These are phyloP conservation scores for Leucosporidium yakuticum DNA, from an alignment of 768 basidiomycete species.

Conservation along the genomic window DNA sequence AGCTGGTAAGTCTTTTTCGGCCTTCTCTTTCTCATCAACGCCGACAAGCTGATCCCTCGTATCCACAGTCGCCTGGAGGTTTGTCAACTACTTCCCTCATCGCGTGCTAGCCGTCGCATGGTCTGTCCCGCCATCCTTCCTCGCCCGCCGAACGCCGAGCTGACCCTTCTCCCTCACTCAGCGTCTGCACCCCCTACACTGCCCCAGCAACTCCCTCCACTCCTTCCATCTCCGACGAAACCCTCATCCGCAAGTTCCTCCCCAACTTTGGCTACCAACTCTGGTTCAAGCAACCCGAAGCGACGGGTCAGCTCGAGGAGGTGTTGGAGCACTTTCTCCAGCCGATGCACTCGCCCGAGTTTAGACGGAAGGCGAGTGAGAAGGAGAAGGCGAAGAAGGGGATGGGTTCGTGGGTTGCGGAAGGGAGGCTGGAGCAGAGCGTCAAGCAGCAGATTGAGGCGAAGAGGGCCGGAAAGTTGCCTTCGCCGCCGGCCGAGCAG, in stretches of 20 bases:
- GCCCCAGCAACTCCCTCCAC: constrained; percentile 7
- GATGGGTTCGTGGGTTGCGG: constrained; percentile 7
- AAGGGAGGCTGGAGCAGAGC: constrained; percentile 17
- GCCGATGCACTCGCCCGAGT: constrained; percentile 6
- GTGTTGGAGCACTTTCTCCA: constrained; percentile 1
- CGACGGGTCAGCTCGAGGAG: neutral
- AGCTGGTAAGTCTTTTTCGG: neutral
- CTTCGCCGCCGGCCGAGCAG: constrained; percentile 11
- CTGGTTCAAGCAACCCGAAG: neutral
- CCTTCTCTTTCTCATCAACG: neutral
- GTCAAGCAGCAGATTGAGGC: constrained; percentile 4
- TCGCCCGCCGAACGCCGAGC: too few species aligned
- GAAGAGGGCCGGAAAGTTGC: constrained; percentile 5
- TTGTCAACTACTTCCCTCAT: constrained; percentile 26
- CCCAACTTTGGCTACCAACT: constrained; percentile 33
- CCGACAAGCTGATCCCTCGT: neutral
- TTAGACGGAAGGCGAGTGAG: neutral
- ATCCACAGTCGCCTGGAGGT: constrained; percentile 30
- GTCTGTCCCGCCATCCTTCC: neutral
- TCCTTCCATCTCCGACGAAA: constrained; percentile 5
- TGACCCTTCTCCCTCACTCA: neutral
- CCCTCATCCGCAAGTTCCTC: constrained; percentile 16
- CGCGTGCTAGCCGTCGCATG: constrained; percentile 22
- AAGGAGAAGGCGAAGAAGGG: neutral
- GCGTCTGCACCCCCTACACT: constrained; percentile 31